Conservation (phyloP, 163 green algal species). For the Chlamydomonas reinhardtii region DNA sequence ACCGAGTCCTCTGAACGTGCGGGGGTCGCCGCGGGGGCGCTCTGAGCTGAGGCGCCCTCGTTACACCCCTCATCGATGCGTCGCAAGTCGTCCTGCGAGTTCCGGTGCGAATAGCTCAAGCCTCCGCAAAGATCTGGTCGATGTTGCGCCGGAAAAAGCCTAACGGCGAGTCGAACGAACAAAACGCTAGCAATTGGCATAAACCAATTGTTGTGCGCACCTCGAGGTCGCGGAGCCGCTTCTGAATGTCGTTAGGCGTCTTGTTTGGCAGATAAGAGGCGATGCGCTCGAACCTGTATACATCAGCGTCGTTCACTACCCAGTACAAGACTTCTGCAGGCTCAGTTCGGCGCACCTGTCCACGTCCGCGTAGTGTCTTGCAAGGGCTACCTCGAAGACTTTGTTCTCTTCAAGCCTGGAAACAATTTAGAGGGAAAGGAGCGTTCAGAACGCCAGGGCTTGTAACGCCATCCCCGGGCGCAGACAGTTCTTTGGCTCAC, state of each 20-base stretch:
- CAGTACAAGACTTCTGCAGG: not conserved
- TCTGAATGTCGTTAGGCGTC: conserved; percentile 28
- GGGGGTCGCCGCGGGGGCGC: not conserved
- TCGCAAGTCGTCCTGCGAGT: conserved; percentile 29
- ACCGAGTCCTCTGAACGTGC: conserved; percentile 13
- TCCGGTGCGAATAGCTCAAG: not conserved
- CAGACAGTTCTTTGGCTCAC: not conserved
- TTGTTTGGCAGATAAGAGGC: conserved; percentile 47
- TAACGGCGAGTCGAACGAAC: not conserved
- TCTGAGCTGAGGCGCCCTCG: conserved; percentile 24
- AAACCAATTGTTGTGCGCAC: conserved; percentile 13
- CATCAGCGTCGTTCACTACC: not conserved
- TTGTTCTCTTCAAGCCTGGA: conserved; percentile 81
- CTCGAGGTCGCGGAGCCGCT: conserved; percentile 47
- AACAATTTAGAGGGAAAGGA: not conserved
- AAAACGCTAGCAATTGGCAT: not conserved
- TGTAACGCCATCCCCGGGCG: not conserved
- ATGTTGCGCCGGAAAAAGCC: not conserved
- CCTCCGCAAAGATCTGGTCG: not conserved
- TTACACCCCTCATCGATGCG: conserved; percentile 30
- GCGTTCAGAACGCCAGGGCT: not conserved
- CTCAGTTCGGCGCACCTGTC: conserved; percentile 51
- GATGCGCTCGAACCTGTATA: conserved; percentile 45
- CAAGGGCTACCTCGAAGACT: conserved; percentile 75
- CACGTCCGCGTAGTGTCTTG: conserved; percentile 68